A percentile compares a stretch with the other conserved stretches of the same genome.
phyloP scores from a whole-genome alignment of 2,329 filamentous ascomycete species.

The Trichoderma sp. region DNA sequence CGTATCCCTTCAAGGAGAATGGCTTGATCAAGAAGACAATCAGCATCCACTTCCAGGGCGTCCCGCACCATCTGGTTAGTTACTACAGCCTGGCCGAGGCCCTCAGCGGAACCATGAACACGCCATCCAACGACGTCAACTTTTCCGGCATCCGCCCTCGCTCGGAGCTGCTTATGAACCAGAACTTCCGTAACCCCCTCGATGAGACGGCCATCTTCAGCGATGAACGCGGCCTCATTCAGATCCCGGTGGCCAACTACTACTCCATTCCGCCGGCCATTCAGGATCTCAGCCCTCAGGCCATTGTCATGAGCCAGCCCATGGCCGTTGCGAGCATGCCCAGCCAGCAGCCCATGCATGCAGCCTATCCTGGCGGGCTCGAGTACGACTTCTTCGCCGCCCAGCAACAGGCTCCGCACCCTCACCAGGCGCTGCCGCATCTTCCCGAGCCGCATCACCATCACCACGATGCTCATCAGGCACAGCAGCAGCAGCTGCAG shows the following conservation, averaged over 20 bases:
- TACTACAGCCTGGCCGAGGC: constrained; percentile 87
- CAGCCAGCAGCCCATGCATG: not conserved
- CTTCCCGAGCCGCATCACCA: not conserved
- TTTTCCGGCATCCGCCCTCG: constrained; percentile 56
- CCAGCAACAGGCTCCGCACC: not conserved
- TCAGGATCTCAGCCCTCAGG: not conserved
- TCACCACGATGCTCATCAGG: not conserved
- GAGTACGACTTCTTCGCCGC: not conserved
- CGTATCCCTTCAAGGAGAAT: constrained; percentile 81
- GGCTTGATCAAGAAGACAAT: constrained; percentile 94
- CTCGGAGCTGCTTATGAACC: constrained; percentile 59
- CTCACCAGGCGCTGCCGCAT: not conserved
- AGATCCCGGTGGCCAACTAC: not conserved
- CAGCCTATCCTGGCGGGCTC: not conserved
- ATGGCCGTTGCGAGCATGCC: not conserved
- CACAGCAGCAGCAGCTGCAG: not conserved
- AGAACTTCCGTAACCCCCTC: constrained; percentile 69
- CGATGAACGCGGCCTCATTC: not conserved
- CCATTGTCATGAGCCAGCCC: not conserved
- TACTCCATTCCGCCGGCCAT: not conserved
- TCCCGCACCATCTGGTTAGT: constrained; percentile 83
- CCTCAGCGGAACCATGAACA: constrained; percentile 59
- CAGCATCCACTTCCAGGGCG: constrained; percentile 72
- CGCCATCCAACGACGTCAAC: constrained; percentile 56
- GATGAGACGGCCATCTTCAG: constrained; percentile 52